Evolutionary conservation across 2,329 filamentous ascomycete species (phyloP).

Genomic region (Fusarium tuaranense): DNA sequence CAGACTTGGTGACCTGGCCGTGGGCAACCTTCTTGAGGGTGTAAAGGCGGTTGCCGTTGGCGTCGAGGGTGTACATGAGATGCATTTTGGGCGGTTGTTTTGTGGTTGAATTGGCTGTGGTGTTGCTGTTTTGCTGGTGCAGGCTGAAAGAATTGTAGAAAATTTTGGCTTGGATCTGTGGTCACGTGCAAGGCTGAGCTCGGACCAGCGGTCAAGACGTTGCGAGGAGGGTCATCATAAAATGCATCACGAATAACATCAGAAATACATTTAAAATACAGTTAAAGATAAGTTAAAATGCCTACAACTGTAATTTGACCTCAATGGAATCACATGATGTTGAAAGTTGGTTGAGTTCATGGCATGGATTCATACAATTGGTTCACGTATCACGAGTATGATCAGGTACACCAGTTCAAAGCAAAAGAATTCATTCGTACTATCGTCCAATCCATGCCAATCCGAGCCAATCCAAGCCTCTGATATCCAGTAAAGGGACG

Average conservation of each 20-base stretch:
- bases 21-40: conserved; percentile 91
- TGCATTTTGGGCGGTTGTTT: conserved; percentile 58
- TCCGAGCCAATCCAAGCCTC: neutral
- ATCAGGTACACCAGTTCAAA: neutral
- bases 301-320: neutral
- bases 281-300: neutral
- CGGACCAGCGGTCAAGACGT: neutral
- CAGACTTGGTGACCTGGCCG: conserved; percentile 92
- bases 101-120: neutral
- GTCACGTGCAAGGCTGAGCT: conserved; percentile 39
- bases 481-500: neutral
- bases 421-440: neutral
- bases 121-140: conserved; percentile 19
- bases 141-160: conserved; percentile 18
- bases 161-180: conserved; percentile 21
- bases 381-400: neutral
- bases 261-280: neutral
- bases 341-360: neutral
- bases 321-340: neutral
- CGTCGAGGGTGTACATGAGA: conserved; percentile 86
- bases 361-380: neutral
- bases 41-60: conserved; percentile 88
- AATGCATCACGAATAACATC: neutral
- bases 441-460: neutral
- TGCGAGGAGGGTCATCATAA: neutral